Evolutionary conservation across 2,329 filamentous ascomycete species (phyloP), one percentile per base, ranked within the genome.

Genomic region (Geoglossum cookeanum): DNA sequence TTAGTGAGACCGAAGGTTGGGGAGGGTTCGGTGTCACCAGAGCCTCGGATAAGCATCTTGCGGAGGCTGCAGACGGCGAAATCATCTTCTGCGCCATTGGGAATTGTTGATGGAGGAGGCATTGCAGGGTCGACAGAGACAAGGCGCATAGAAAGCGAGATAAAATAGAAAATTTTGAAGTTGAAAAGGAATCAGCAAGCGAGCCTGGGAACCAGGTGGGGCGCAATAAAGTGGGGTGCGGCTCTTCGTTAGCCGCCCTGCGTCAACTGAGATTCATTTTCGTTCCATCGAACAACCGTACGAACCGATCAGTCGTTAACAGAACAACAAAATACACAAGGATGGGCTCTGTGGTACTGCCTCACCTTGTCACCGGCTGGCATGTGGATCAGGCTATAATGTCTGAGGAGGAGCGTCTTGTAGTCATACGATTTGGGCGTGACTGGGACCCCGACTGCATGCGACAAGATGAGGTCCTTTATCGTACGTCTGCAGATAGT

Each of bases 341-440:
- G 60, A 83, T 83, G 80, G 88, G 89, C 65, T 95, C 89, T 65
- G 86, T 96, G 61, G 86, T 94, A 55, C 81, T 98, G 56, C 91
- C 91, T 51, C 91, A 97, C 71, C 79, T 98, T 52, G 80, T 80
- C 64, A 90, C 86, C 47, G 92, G 87, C 70, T 98, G 91, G 92
- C 92, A 98, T 71, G 92, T 98, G 67, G 92, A 97, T 75, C 90
- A 97, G 73, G 89, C 90, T 61, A 96, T 96, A 67, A 82, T 87
- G 67, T 79, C 77, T 48, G 90, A 97, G 72, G 88, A 95, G 68
- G 91, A 97, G 67, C 84, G 91, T 54, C 81, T 96, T 1, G 88
- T 95, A 11, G 83, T 95, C 47, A 95, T 97, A 68, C 84, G 91
- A 62, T 97, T 97, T 71, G 90, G 90, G 53, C 82, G 88, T 64